Conservation (phyloP, 371 early-diverging fungal genomes). For the Apophysomyces trapeziformis region DNA sequence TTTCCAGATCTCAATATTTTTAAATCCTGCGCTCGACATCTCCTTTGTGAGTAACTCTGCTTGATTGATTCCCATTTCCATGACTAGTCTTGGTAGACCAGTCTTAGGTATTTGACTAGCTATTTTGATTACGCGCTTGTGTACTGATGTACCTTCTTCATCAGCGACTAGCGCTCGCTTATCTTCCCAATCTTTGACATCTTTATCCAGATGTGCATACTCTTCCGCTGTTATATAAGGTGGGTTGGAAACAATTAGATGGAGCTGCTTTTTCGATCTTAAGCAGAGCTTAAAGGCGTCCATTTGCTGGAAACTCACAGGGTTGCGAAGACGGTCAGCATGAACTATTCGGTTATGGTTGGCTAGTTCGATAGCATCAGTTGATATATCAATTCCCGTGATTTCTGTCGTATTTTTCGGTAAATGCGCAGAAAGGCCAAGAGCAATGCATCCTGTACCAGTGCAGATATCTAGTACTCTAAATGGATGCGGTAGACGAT, state of each 20-base stretch:
- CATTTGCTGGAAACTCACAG: slow-evolving; percentile 40
- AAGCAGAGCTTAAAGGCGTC: slow-evolving; percentile 47
- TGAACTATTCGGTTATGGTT: slow-evolving; percentile 42
- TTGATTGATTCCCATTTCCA: slow-evolving; percentile 86
- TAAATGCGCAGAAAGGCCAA: slow-evolving; percentile 75
- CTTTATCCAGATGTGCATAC: slow-evolving; percentile 64
- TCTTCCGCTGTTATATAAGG: slow-evolving; percentile 87
- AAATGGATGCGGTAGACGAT: slow-evolving; percentile 29
- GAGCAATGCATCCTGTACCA: slow-evolving; percentile 87
- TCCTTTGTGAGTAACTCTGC: slow-evolving; percentile 41
- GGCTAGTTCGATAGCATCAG: slow-evolving; percentile 54
- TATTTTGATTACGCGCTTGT: slow-evolving; percentile 58
- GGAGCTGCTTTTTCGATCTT: slow-evolving; percentile 20
- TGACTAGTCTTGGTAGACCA: slow-evolving; percentile 68
- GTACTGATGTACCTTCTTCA: slow-evolving; percentile 67
- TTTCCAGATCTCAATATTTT: slow-evolving; percentile 65
- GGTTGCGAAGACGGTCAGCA: slow-evolving; percentile 15
- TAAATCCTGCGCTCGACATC: slow-evolving; percentile 56
- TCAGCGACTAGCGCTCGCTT: slow-evolving; percentile 79
- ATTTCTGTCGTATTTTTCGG: slow-evolving; percentile 38
- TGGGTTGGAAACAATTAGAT: slow-evolving; percentile 88
- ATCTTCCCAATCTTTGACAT: slow-evolving; percentile 90
- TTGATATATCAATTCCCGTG: slow-evolving; percentile 45
- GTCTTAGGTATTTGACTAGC: slow-evolving; percentile 18
- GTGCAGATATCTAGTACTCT: slow-evolving; percentile 87